phyloP scores from a whole-genome alignment of 495 filamentous ascomycete species.

The Talaromyces liani region DNA sequence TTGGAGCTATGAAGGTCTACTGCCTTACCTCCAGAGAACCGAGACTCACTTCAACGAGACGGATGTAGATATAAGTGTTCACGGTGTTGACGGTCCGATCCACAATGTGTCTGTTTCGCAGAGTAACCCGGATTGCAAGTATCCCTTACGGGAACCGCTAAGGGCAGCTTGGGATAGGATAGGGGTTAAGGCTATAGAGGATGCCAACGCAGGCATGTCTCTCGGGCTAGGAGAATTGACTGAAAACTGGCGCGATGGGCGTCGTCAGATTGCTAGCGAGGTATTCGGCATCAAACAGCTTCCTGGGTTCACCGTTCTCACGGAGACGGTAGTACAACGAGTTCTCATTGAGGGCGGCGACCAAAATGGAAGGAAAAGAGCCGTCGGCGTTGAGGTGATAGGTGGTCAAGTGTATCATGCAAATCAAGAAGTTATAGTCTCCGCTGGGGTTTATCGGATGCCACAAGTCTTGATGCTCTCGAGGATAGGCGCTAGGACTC shows the following conservation, averaged over 20 bases:
- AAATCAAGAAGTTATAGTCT: conserved; percentile 32
- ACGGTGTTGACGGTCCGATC: too few species aligned
- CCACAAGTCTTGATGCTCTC: conserved; percentile 33
- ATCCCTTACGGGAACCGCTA: too few species aligned
- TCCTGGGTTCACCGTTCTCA: background rate
- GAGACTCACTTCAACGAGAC: too few species aligned
- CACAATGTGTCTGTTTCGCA: too few species aligned
- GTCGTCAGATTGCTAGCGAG: conserved; percentile 2
- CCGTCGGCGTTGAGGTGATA: background rate
- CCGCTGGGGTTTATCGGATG: conserved; percentile 22
- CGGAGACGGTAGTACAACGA: background rate
- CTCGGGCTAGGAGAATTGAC: background rate
- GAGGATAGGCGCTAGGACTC: conserved; percentile 25
- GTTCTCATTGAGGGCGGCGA: background rate
- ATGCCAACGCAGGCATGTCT: background rate
- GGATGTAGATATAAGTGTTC: too few species aligned
- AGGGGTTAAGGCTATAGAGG: background rate
- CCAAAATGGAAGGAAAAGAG: background rate
- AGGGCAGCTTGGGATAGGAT: background rate
- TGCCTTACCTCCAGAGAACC: too few species aligned
- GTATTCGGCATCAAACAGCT: conserved; percentile 2
- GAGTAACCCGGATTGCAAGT: too few species aligned
- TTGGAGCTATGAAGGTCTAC: too few species aligned
- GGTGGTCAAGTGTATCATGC: conserved; percentile 9
- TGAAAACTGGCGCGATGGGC: conserved; percentile 3